Base-by-base conservation (phyloP, 495 filamentous ascomycete genomes). In the Penicillium herquei region DNA sequence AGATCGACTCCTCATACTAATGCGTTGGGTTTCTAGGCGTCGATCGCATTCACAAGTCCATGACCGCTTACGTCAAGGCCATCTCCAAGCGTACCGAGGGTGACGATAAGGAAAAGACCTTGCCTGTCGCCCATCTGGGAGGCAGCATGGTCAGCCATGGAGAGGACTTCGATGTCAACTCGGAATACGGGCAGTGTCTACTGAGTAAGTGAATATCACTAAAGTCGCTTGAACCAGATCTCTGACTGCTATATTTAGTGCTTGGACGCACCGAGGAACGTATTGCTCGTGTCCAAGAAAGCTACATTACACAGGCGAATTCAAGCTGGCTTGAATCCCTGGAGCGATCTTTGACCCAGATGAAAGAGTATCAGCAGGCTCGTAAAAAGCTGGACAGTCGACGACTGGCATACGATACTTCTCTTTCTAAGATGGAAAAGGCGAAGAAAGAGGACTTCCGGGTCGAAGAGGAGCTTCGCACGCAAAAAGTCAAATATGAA, bases 361-460 rank as follows among this genome's bases (percentile, higher is more conserved):
- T 98, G 90, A 98, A 96, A 68, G 95, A 98, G 64, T 97, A 97
- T 57, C 92, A 52, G 40, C 52, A 58, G 7, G 85, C 94, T 45
- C 87, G 92, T 58, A 97, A 93, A 82, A 98, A 97, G 84, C 86
- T 98, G 41, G 94, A 98, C 67, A 87, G 76, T 57, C 87, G 94
- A 31, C 86, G 94, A 54, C 76, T 98, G 56, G 91, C 91, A 37
- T 98, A 96, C 65, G 94, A 98, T 70, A 86, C 94, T 12, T 92
- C 90, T 49, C 82, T 91, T 12, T 82, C 85, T 30, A 98, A 98
- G 78, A 89, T 95, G 82, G 88, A 96, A 63, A 98, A 96, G 65
- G 84, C 84, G 9, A 97, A 96, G 78, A 88, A 84, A 58, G 93
- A 98, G 56, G 92, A 98, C 67, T 96, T 92, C 75, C 81, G 89